phyloP scores from a whole-genome alignment of 2,329 filamentous ascomycete species.

The Sarocladium oryzae region DNA sequence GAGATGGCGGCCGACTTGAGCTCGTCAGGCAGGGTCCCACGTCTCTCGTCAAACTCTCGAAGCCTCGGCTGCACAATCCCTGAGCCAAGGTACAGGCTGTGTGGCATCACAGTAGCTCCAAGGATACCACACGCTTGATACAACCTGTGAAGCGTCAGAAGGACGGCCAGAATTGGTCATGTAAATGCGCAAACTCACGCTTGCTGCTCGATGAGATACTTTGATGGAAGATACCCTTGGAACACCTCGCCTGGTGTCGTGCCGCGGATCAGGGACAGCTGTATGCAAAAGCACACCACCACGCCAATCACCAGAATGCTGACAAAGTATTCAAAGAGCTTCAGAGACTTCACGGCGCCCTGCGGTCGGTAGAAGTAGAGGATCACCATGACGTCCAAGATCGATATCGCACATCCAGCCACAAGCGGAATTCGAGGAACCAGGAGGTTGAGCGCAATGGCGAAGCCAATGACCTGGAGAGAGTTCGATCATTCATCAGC shows the following conservation, averaged over 20 bases:
- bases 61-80: constrained; percentile 64
- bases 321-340: constrained; percentile 56
- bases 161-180: neutral
- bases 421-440: constrained; percentile 58
- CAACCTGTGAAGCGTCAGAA: constrained; percentile 20
- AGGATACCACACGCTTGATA: constrained; percentile 73
- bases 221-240: constrained; percentile 57
- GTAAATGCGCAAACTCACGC: constrained; percentile 15
- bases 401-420: constrained; percentile 58
- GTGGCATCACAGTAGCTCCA: constrained; percentile 69
- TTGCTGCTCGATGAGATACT: constrained; percentile 41
- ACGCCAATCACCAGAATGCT: constrained; percentile 59
- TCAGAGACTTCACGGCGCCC: constrained; percentile 38
- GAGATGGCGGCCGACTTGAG: constrained; percentile 21
- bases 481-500: neutral
- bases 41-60: constrained; percentile 48
- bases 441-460: constrained; percentile 62
- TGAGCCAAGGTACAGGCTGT: constrained; percentile 61
- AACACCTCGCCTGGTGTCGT: constrained; percentile 54
- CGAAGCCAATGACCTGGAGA: constrained; percentile 57
- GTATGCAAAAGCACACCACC: constrained; percentile 64
- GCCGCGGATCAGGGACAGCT: constrained; percentile 55
- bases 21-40: constrained; percentile 41
- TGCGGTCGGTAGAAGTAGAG: constrained; percentile 55
- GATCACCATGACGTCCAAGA: constrained; percentile 40